Conservation (phyloP, 768 basidiomycete species). For the Tulasnella sp. region DNA sequence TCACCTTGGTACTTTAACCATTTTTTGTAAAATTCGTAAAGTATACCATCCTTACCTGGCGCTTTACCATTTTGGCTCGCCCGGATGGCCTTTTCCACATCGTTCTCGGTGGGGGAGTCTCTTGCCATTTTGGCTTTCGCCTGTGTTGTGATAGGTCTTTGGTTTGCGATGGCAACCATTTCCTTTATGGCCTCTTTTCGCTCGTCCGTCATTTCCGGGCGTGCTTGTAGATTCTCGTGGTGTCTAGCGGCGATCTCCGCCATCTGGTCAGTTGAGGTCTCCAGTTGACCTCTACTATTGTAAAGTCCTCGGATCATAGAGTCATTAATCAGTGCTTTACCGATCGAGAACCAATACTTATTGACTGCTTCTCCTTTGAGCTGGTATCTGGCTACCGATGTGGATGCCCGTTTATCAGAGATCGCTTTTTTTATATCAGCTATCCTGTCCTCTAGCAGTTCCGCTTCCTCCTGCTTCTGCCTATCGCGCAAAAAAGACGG, state of each 20-base stretch:
- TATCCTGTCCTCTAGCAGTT: background rate
- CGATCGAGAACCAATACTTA: slow-evolving; percentile 14
- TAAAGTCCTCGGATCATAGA: background rate
- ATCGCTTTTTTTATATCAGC: background rate
- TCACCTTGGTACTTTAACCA: background rate
- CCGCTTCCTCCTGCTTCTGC: background rate
- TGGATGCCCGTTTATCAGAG: background rate
- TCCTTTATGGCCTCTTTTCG: slow-evolving; percentile 3
- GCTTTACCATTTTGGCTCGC: background rate
- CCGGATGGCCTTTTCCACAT: background rate
- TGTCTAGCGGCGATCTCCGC: slow-evolving; percentile 2
- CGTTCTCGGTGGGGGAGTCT: background rate
- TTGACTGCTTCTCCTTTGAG: slow-evolving; percentile 9
- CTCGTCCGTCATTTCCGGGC: background rate
- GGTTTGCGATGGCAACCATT: background rate
- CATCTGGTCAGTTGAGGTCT: slow-evolving; percentile 4
- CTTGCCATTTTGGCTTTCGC: background rate
- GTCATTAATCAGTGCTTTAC: background rate
- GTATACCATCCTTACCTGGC: background rate
- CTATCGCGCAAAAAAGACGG: background rate
- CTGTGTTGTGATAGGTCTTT: background rate
- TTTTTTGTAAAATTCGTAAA: slow-evolving; percentile 12
- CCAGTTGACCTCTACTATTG: background rate
- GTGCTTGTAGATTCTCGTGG: background rate
- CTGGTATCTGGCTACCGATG: slow-evolving; percentile 2